Percentiles rank a stretch among this genome's conserved stretches.
Evolutionary conservation across 495 filamentous ascomycete genomes (phyloP).

Genomic region (Immersiella caudata): DNA sequence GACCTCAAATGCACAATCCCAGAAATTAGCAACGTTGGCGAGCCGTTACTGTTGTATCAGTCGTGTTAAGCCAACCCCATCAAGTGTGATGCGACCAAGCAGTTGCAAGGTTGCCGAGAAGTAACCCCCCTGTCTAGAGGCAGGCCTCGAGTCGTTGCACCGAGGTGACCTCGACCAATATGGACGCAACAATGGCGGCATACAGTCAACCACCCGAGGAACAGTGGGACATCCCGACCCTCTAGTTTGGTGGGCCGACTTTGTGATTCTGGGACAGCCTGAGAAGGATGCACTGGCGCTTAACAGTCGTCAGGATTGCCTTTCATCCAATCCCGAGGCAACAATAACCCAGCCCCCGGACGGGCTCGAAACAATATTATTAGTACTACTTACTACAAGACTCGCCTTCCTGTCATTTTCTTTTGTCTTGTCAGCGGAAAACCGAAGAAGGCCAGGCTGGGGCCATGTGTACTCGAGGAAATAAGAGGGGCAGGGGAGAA

Average conservation of each 20-base stretch:
- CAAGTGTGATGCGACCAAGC: not conserved
- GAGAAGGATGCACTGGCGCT: not conserved
- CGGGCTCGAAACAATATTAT: slow-evolving; percentile 14
- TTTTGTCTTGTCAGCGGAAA: slow-evolving; percentile 8
- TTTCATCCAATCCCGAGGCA: not conserved
- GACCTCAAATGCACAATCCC: slow-evolving; percentile 99
- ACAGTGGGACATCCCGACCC: slow-evolving; percentile 7
- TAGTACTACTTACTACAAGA: slow-evolving; percentile 17
- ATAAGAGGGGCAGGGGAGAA: not conserved
- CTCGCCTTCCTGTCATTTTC: slow-evolving; percentile 18
- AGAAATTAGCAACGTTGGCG: slow-evolving; percentile 95
- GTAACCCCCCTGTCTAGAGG: slow-evolving; percentile 10
- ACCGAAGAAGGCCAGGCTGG: slow-evolving; percentile 1
- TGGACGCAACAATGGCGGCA: not conserved
- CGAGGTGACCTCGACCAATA: slow-evolving; percentile 3
- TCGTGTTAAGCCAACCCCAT: slow-evolving; percentile 54
- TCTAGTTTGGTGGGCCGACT: not conserved
- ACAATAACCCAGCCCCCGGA: slow-evolving; percentile 16
- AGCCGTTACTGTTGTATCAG: slow-evolving; percentile 94
- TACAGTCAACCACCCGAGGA: not conserved
- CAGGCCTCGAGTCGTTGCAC: slow-evolving; percentile 2
- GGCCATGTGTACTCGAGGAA: slow-evolving; percentile 3
- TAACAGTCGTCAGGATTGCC: not conserved
- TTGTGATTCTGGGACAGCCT: not conserved
- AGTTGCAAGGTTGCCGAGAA: slow-evolving; percentile 11